A percentile compares a stretch with the other conserved stretches of the same genome.
phyloP scores from a whole-genome alignment of 1,284 basidiomycete genomes.

The Marasmius fiardii region DNA sequence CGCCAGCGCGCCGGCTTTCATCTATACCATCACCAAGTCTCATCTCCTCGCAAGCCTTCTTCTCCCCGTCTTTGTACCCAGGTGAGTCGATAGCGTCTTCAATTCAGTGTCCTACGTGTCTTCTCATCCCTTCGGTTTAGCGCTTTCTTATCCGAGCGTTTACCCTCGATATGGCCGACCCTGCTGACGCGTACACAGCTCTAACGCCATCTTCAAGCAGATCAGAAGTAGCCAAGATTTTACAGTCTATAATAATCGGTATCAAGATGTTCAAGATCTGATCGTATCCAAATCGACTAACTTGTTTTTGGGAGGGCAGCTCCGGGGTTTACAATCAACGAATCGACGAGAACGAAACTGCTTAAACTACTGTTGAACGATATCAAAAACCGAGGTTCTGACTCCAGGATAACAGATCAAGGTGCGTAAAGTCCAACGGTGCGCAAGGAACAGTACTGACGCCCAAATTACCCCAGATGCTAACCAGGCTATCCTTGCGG shows the following conservation, averaged over 20 bases:
- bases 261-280: neutral
- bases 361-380: conserved; percentile 52
- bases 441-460: too few species aligned
- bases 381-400: conserved; percentile 33
- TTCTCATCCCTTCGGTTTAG: neutral
- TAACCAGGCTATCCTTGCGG: conserved; percentile 57
- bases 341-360: conserved; percentile 34
- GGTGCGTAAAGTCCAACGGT: conserved; percentile 47
- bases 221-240: neutral
- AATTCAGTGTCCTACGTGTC: too few species aligned
- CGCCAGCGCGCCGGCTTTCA: too few species aligned
- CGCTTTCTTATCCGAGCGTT: neutral
- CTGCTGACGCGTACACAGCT: neutral
- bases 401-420: conserved; percentile 42
- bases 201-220: neutral
- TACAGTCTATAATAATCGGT: neutral
- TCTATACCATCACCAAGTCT: too few species aligned
- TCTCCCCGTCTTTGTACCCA: too few species aligned
- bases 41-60: too few species aligned
- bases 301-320: conserved; percentile 17
- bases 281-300: neutral
- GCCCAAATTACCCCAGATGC: too few species aligned
- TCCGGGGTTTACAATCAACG: conserved; percentile 35
- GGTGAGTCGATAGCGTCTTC: too few species aligned
- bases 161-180: neutral